Conservation (phyloP, 805 yeast species). For the Middelhovenomyces tepae region DNA sequence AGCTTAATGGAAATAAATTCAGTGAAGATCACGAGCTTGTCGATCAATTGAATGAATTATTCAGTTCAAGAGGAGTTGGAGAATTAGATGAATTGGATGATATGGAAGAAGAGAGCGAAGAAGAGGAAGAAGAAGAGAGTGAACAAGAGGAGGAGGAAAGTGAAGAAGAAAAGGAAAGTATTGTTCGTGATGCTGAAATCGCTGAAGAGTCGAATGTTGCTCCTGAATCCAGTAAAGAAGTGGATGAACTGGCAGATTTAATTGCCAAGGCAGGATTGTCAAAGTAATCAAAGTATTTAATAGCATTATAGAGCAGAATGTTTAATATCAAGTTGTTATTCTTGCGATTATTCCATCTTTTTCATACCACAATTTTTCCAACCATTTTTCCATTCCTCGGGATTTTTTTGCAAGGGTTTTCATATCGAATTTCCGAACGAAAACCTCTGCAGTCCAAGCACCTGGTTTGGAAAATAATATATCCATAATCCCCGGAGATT, state of each 20-base stretch:
- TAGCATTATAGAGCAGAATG: conserved; percentile 4
- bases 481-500: conserved; percentile 9
- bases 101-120: conserved; percentile 73
- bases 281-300: conserved; percentile 3
- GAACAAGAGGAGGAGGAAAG: conserved; percentile 51
- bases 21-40: conserved; percentile 76
- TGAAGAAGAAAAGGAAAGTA: conserved; percentile 47
- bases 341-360: conserved; percentile 46
- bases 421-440: conserved; percentile 9
- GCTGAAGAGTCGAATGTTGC: conserved; percentile 36
- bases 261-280: conserved; percentile 47
- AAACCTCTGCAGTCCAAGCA: conserved; percentile 16
- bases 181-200: conserved; percentile 35
- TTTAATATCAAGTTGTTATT: conserved; percentile 24
- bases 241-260: conserved; percentile 50
- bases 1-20: conserved; percentile 88
- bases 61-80: conserved; percentile 67
- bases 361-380: conserved; percentile 63
- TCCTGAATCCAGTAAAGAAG: conserved; percentile 35
- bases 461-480: conserved; percentile 5
- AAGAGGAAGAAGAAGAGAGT: conserved; percentile 58
- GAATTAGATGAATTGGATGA: conserved; percentile 92
- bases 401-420: conserved; percentile 14
- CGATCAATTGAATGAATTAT: conserved; percentile 49
- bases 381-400: conserved; percentile 45